Conservation (phyloP, 2,329 filamentous ascomycete species). For the Phialophora verrucosa region DNA sequence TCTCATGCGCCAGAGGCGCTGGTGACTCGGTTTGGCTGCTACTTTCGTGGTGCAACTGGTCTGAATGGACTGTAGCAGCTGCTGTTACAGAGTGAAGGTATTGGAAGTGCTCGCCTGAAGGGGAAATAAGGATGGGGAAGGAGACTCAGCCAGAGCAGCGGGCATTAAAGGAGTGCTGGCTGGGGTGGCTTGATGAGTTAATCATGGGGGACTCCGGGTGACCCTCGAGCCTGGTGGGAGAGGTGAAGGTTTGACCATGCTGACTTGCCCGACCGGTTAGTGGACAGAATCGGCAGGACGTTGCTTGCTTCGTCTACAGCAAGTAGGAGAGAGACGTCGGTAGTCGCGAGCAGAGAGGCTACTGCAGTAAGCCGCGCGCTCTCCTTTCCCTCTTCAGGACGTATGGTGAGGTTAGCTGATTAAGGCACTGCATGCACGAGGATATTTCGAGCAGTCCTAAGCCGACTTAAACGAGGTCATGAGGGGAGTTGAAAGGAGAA, state of each 20-base stretch:
- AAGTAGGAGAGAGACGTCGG: not conserved
- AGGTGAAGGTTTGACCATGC: not conserved
- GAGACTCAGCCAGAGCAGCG: not conserved
- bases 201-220: not conserved
- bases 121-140: not conserved
- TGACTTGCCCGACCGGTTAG: not conserved
- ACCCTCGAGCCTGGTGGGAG: not conserved
- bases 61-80: not conserved
- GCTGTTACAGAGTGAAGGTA: not conserved
- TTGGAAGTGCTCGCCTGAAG: not conserved
- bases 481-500: not conserved
- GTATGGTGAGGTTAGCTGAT: not conserved
- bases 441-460: not conserved
- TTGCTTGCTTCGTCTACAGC: not conserved
- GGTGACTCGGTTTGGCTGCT: not conserved
- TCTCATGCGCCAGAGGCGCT: not conserved
- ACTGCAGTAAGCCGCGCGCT: not conserved
- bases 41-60: not conserved
- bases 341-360: not conserved
- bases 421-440: not conserved
- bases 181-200: not conserved
- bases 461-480: not conserved
- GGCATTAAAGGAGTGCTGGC: not conserved
- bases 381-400: not conserved
- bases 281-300: not conserved